These are phyloP conservation scores for Achlya hypogyna DNA, from an alignment of 352 stramenopile genomes.

Conservation along the genomic window DNA sequence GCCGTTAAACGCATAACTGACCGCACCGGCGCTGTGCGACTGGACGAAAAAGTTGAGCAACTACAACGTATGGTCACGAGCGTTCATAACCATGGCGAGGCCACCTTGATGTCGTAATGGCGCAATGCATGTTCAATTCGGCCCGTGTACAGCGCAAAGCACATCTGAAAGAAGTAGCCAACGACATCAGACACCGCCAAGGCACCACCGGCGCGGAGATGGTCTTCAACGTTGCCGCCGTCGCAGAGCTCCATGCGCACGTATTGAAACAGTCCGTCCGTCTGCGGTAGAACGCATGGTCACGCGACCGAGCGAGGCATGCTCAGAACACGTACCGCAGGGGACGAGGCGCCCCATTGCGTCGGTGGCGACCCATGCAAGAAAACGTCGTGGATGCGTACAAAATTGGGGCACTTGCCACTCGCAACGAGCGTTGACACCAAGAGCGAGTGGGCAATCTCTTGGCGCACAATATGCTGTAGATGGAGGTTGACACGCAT, in stretches of 20 bases:
- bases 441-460: slow-evolving; percentile 91
- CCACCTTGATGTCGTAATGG: slow-evolving; percentile 97
- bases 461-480: slow-evolving; percentile 81
- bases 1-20: slow-evolving; percentile 52
- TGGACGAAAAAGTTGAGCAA: slow-evolving; percentile 98
- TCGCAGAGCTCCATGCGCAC: slow-evolving; percentile 98
- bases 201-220: slow-evolving; percentile 78
- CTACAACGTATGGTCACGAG: slow-evolving; percentile 24
- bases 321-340: not conserved
- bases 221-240: slow-evolving; percentile 94
- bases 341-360: slow-evolving; percentile 17
- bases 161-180: slow-evolving; percentile 96
- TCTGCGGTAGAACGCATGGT: not conserved
- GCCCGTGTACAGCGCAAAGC: slow-evolving; percentile 90
- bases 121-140: slow-evolving; percentile 87
- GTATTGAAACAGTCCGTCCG: slow-evolving; percentile 83
- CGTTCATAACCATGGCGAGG: not conserved
- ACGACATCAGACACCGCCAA: slow-evolving; percentile 38
- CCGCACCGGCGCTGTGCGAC: not conserved
- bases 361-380: slow-evolving; percentile 38
- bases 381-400: slow-evolving; percentile 90
- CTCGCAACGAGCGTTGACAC: slow-evolving; percentile 82
- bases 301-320: not conserved
- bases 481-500: not conserved
- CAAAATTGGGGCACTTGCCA: slow-evolving; percentile 91